Percentiles rank a stretch among this genome's conserved stretches.
These are phyloP conservation scores for Schizophyllum amplum DNA, from an alignment of 1,284 basidiomycete species.

Conservation along the genomic window DNA sequence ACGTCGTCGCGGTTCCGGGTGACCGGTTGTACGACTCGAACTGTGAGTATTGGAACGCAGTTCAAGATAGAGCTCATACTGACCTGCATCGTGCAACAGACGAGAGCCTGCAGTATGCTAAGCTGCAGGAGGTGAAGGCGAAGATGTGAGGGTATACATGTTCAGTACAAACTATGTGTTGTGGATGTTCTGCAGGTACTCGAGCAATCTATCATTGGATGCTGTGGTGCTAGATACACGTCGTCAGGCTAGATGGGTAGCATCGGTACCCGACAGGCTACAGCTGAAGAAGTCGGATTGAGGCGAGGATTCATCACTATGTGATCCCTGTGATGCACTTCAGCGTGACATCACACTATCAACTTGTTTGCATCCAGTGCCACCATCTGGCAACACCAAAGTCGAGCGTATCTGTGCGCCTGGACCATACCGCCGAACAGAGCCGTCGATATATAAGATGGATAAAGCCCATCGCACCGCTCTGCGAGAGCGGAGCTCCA, in stretches of 20 bases:
- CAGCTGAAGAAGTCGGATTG: no score
- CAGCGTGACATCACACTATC: no score
- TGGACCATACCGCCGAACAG: not conserved
- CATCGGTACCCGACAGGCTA: no score
- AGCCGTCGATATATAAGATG: not conserved
- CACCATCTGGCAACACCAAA: not conserved
- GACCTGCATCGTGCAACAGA: slow-evolving; percentile 22
- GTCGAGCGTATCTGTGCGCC: not conserved
- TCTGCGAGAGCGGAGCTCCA: not conserved
- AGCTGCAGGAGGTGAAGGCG: slow-evolving; percentile 38
- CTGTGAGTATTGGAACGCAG: slow-evolving; percentile 46
- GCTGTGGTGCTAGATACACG: no score
- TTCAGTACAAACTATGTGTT: not conserved
- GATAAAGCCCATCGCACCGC: not conserved
- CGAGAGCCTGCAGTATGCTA: slow-evolving; percentile 43
- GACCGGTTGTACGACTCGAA: slow-evolving; percentile 72
- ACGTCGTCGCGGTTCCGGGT: slow-evolving; percentile 55
- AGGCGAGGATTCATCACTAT: no score
- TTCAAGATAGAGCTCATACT: not conserved
- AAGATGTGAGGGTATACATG: slow-evolving; percentile 31
- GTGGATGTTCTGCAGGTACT: not conserved
- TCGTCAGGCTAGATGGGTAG: no score
- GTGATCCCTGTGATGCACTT: no score
- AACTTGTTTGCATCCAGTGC: not conserved
- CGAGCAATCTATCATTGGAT: no score